Evolutionary conservation across 345 rosid genomes (phyloP), one percentile per base, ranked within the genome.

Genomic region (Erucastrum elatum): DNA sequence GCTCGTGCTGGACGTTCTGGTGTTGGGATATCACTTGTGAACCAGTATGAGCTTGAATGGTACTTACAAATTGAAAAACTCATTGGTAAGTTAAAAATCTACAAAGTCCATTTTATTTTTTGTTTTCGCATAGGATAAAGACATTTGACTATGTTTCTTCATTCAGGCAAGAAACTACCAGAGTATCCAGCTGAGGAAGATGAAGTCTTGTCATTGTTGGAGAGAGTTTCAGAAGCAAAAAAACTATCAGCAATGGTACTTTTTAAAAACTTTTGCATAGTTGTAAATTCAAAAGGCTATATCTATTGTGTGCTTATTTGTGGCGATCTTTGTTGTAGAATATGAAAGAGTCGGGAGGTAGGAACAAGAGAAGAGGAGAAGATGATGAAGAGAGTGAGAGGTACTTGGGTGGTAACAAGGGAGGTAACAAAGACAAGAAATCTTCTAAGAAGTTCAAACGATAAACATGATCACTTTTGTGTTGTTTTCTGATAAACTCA

Each of bases 1-100:
- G 98, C 94, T 72, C 96, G 99, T 75, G 98, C 98, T n/a, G 99
- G 98, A 68, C 90, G 97, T 73, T 89, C 97, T 74, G 98, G 98
- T 37, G 89, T 92, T 9, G 98, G 92, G 35, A 87, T 94, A 79
- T 94, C 98, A 27, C 90, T 94, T 13, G 97, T 91, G 15, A 92
- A 87, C 76, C 97, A 90, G 84, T 95, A 91, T 64, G 98, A 95
- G 83, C 61, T 95, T 27, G 98, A 93, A 85, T 95, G 98, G 98
- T 95, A 85, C 80, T 10, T 91, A 39, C 94, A 88, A 78, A 95
- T 95, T 70, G 98, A 93, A 82, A 89, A 89, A 75, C 97, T 95
- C 71, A 89, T 91, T 7, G 97, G 97, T 94, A 84, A 58, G 87
- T 59, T n/a, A 55, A 66, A 11, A 6, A 13, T 27, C 17, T 68